Conservation (phyloP, 352 stramenopile species). For the Globisporangium rhizosaccharum region DNA sequence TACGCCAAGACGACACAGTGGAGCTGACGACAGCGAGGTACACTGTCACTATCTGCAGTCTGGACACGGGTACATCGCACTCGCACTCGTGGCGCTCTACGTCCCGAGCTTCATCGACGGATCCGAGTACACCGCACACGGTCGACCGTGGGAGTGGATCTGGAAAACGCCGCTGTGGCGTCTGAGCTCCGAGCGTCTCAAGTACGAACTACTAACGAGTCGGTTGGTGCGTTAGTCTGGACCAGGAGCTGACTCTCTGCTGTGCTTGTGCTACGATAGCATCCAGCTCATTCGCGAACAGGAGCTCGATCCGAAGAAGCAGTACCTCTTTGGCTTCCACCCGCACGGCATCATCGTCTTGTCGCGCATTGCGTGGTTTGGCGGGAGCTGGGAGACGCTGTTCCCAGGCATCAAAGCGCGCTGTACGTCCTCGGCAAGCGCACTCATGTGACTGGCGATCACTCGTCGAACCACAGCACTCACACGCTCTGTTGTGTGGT, state of each 20-base stretch:
- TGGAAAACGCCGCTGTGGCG: slow-evolving; percentile 29
- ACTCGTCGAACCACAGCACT: background rate
- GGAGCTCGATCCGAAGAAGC: slow-evolving; percentile 19
- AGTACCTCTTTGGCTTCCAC: slow-evolving; percentile 47
- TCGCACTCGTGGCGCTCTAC: slow-evolving; percentile 35
- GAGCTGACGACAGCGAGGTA: background rate
- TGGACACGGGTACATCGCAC: slow-evolving; percentile 18
- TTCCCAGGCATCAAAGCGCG: slow-evolving; percentile 27
- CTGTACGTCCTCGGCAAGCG: slow-evolving; percentile 8
- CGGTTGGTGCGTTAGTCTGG: no score
- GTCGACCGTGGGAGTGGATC: slow-evolving; percentile 31
- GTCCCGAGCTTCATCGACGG: slow-evolving; percentile 39
- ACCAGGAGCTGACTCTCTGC: background rate
- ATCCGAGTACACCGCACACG: slow-evolving; percentile 28
- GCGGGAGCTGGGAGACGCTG: slow-evolving; percentile 35
- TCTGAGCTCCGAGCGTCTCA: slow-evolving; percentile 19
- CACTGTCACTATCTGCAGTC: background rate
- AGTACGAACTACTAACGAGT: no score
- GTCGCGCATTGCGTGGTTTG: slow-evolving; percentile 36
- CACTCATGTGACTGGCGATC: background rate
- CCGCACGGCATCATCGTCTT: slow-evolving; percentile 51
- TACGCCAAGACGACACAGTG: background rate
- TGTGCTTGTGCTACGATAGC: slow-evolving; percentile 14
- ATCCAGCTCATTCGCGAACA: slow-evolving; percentile 35
- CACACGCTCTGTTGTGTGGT: background rate